These are phyloP conservation scores for Theileria orientalis DNA, from an alignment of 169 alveolate genomes.

Conservation along the genomic window DNA sequence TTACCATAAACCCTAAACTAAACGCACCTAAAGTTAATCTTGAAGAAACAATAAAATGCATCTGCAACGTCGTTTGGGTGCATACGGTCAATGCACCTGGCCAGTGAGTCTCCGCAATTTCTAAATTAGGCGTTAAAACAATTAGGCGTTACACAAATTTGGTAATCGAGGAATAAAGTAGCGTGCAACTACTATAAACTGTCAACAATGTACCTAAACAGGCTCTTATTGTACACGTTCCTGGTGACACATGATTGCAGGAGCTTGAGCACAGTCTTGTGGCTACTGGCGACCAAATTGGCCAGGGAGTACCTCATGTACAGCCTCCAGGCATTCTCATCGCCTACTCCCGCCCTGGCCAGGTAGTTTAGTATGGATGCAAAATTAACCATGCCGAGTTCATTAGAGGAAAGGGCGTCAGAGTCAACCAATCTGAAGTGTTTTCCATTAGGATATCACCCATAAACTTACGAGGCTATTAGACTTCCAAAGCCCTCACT, in stretches of 20 bases:
- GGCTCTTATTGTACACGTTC: neutral
- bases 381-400: neutral
- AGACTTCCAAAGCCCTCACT: slow-evolving; percentile 39
- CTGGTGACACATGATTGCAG: slow-evolving; percentile 12
- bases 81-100: neutral
- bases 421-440: neutral
- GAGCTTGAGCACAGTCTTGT: slow-evolving; percentile 22
- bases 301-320: slow-evolving; percentile 4
- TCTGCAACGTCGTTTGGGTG: slow-evolving; percentile 14
- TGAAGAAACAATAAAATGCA: neutral
- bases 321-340: slow-evolving; percentile 15
- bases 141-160: too few relatives aligned
- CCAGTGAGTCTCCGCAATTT: slow-evolving; percentile 6
- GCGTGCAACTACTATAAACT: too few relatives aligned
- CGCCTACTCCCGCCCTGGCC: slow-evolving; percentile 40
- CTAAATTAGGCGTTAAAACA: neutral
- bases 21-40: neutral
- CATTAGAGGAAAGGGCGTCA: neutral
- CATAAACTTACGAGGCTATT: slow-evolving; percentile 18
- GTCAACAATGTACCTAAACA: slow-evolving; percentile 2
- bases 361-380: slow-evolving; percentile 34
- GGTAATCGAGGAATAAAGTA: too few relatives aligned
- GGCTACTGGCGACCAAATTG: neutral
- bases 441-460: neutral
- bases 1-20: neutral